Conservation (phyloP, 345 rosid species). For the Isatis tinctoria region DNA sequence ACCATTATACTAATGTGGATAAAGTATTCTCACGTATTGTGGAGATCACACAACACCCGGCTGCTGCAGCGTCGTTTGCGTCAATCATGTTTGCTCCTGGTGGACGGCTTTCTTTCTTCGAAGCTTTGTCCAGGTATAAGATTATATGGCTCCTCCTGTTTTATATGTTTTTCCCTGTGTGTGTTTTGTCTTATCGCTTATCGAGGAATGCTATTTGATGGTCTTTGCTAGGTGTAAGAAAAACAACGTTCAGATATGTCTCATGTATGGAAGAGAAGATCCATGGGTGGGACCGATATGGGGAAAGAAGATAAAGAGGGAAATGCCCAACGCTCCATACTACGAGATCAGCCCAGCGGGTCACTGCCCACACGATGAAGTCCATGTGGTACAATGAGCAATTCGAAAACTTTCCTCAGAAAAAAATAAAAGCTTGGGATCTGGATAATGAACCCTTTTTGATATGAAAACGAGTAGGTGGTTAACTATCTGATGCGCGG, state of each 20-base stretch:
- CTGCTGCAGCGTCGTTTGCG: constrained; percentile 92
- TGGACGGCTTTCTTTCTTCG: constrained; percentile 64
- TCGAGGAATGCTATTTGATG: background rate
- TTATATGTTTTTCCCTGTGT: background rate
- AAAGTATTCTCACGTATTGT: constrained; percentile 72
- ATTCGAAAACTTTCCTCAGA: background rate
- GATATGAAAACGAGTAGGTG: constrained; percentile 45
- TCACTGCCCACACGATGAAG: constrained; percentile 99
- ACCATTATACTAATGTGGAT: constrained; percentile 81
- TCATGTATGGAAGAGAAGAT: constrained; percentile 89
- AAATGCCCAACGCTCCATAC: constrained; percentile 72
- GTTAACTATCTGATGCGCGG: constrained; percentile 79
- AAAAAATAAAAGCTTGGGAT: background rate
- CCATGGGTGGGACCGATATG: constrained; percentile 97
- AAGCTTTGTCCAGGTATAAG: constrained; percentile 49
- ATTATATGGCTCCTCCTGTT: background rate
- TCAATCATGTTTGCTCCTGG: constrained; percentile 92
- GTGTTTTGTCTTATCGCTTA: background rate
- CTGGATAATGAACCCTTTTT: background rate
- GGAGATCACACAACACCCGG: constrained; percentile 80
- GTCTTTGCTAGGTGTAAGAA: constrained; percentile 49
- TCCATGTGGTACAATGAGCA: constrained; percentile 69
- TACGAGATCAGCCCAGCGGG: constrained; percentile 98
- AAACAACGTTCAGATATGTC: constrained; percentile 63
- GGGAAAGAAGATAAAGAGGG: constrained; percentile 74